Conservation (phyloP, 305 asterid genomes). For the Rubia balearica region DNA sequence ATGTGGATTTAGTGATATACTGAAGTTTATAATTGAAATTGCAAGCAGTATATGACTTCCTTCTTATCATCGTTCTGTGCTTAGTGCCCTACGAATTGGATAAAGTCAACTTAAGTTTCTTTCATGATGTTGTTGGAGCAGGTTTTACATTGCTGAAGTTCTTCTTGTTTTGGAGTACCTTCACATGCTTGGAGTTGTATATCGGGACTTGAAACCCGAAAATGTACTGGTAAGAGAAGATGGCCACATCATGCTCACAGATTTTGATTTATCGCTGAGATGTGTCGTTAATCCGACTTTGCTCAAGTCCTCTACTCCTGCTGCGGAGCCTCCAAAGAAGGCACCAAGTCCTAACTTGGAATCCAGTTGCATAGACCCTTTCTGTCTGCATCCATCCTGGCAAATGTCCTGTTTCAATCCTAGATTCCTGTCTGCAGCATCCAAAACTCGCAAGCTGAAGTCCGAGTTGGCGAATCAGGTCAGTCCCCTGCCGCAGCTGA, state of each 20-base stretch:
- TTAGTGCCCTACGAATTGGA: not conserved
- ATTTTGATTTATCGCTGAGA: constrained; percentile 69
- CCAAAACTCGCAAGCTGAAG: constrained; percentile 58
- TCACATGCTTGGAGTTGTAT: constrained; percentile 92
- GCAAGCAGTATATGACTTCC: not conserved
- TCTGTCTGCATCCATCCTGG: constrained; percentile 88
- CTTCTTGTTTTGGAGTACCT: constrained; percentile 88
- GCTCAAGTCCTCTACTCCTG: constrained; percentile 44
- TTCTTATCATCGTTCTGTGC: not conserved
- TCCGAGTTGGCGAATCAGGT: constrained; percentile 47
- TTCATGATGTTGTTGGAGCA: constrained; percentile 26
- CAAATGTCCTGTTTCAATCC: constrained; percentile 77
- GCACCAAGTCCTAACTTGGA: constrained; percentile 43
- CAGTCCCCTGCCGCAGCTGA: constrained; percentile 72
- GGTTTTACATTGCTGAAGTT: constrained; percentile 89
- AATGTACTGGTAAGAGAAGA: constrained; percentile 79
- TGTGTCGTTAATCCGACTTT: constrained; percentile 53
- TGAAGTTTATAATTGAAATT: not conserved
- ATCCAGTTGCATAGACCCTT: constrained; percentile 70
- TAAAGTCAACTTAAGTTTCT: constrained; percentile 3
- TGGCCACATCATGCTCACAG: constrained; percentile 95
- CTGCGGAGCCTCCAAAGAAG: constrained; percentile 38
- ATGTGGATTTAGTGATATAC: not conserved
- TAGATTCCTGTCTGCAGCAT: constrained; percentile 43
- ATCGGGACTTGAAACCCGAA: constrained; percentile 88